These are phyloP conservation scores for Batkoa obscura DNA, from an alignment of 371 early-diverging fungal genomes.

Conservation along the genomic window DNA sequence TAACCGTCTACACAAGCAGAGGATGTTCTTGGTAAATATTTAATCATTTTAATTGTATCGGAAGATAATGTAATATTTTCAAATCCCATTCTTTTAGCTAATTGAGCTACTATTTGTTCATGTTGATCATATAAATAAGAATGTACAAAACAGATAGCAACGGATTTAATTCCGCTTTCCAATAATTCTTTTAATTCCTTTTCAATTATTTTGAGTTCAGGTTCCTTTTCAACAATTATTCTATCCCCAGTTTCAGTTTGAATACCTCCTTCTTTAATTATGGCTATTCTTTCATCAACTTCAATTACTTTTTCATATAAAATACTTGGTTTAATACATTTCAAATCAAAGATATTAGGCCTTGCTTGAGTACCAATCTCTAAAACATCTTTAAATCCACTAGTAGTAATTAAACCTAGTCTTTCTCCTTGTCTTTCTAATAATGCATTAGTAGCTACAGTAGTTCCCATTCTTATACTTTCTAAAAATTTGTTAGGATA, in stretches of 20 bases:
- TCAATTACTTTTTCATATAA: slow-evolving; percentile 72
- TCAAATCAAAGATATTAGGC: slow-evolving; percentile 84
- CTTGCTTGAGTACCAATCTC: slow-evolving; percentile 70
- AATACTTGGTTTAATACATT: slow-evolving; percentile 57
- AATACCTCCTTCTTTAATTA: neutral
- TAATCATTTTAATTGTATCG: slow-evolving; percentile 80
- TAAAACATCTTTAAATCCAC: slow-evolving; percentile 65
- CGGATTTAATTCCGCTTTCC: slow-evolving; percentile 53
- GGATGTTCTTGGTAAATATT: slow-evolving; percentile 80
- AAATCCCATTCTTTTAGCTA: slow-evolving; percentile 64
- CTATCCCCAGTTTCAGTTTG: slow-evolving; percentile 73
- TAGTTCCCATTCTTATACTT: slow-evolving; percentile 88
- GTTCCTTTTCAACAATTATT: slow-evolving; percentile 41
- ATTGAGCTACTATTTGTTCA: slow-evolving; percentile 42
- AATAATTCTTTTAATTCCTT: slow-evolving; percentile 34
- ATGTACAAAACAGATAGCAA: slow-evolving; percentile 85
- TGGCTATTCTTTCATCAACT: slow-evolving; percentile 51
- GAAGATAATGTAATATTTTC: slow-evolving; percentile 64
- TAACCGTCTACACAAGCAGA: slow-evolving; percentile 86
- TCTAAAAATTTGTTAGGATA: slow-evolving; percentile 16
- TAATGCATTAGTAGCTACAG: slow-evolving; percentile 92
- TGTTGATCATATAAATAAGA: slow-evolving; percentile 52
- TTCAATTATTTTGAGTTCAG: slow-evolving; percentile 31
- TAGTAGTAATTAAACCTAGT: slow-evolving; percentile 71
- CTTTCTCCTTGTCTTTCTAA: slow-evolving; percentile 78